These are phyloP conservation scores for Mycothermus thermophilus DNA, from an alignment of 495 filamentous ascomycete species.

Conservation along the genomic window DNA sequence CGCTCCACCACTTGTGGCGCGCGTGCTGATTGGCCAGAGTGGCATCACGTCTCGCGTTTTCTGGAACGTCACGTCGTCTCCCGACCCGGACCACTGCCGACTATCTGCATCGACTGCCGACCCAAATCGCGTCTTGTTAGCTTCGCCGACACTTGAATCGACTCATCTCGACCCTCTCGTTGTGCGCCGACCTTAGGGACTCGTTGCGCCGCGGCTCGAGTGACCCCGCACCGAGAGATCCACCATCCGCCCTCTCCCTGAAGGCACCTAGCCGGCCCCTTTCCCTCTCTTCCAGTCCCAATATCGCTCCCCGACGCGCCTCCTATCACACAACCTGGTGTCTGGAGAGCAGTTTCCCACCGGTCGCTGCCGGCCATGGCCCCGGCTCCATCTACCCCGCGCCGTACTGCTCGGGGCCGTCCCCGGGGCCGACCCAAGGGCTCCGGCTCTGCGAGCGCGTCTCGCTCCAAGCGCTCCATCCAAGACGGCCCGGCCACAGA, in stretches of 20 bases:
- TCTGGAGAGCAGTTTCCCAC: neutral
- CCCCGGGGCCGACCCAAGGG: conserved; percentile 31
- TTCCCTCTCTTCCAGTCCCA: conserved; percentile 5
- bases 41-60: conserved; percentile 18
- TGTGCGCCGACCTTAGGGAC: no score
- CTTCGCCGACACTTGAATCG: no score
- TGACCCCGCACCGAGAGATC: conserved; percentile 14
- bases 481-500: conserved; percentile 33
- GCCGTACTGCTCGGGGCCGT: conserved; percentile 25
- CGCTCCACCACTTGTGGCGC: neutral
- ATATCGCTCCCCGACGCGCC: neutral
- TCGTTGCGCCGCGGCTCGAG: no score
- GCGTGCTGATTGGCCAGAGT: conserved; percentile 7
- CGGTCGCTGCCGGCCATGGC: conserved; percentile 24
- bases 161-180: no score
- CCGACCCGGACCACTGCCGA: conserved; percentile 3
- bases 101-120: conserved; percentile 16
- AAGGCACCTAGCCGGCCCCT: no score
- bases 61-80: conserved; percentile 23
- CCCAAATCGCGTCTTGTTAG: conserved; percentile 5
- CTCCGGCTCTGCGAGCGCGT: conserved; percentile 24
- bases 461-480: conserved; percentile 25
- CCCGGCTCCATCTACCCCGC: conserved; percentile 29
- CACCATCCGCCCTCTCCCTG: no score
- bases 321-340: neutral